phyloP scores from a whole-genome alignment of 495 filamentous ascomycete species.

The Glonium stellatum region DNA sequence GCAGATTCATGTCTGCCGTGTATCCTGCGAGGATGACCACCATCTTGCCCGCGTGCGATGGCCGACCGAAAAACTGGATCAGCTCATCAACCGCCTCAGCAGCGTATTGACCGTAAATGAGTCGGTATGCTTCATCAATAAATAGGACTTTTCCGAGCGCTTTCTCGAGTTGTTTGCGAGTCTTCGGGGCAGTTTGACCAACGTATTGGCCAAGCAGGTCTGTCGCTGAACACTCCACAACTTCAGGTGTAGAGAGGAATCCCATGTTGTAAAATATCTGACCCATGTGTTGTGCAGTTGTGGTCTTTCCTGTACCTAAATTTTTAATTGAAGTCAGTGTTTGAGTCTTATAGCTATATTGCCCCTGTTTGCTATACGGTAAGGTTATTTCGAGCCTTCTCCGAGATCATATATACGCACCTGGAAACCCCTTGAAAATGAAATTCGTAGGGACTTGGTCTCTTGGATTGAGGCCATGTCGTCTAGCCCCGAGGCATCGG shows the following conservation, averaged over 20 bases:
- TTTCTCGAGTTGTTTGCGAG: constrained; percentile 36
- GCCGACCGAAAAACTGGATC: constrained; percentile 3
- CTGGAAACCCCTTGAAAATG: too few species aligned
- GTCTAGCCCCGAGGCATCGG: too few species aligned
- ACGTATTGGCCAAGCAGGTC: constrained; percentile 54
- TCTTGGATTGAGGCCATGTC: too few species aligned
- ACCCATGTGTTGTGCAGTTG: constrained; percentile 3
- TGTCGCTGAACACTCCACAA: constrained; percentile 54
- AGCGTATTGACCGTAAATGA: background rate
- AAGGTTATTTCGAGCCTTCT: too few species aligned
- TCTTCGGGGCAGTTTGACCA: constrained; percentile 46
- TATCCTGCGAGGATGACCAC: constrained; percentile 11
- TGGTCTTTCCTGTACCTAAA: constrained; percentile 15
- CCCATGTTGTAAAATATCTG: constrained; percentile 41
- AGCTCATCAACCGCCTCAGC: constrained; percentile 9
- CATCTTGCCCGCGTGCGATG: constrained; percentile 1
- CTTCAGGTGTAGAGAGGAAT: constrained; percentile 47
- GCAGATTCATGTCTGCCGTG: constrained; percentile 7
- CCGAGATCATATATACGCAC: too few species aligned
- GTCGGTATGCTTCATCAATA: constrained; percentile 14
- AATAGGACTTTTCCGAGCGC: constrained; percentile 22
- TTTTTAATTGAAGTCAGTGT: too few species aligned
- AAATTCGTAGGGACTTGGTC: too few species aligned
- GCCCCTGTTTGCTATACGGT: too few species aligned
- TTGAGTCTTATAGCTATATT: too few species aligned